These are phyloP conservation scores for Gossypium davidsonii DNA, from an alignment of 441 rosid species.

Conservation along the genomic window DNA sequence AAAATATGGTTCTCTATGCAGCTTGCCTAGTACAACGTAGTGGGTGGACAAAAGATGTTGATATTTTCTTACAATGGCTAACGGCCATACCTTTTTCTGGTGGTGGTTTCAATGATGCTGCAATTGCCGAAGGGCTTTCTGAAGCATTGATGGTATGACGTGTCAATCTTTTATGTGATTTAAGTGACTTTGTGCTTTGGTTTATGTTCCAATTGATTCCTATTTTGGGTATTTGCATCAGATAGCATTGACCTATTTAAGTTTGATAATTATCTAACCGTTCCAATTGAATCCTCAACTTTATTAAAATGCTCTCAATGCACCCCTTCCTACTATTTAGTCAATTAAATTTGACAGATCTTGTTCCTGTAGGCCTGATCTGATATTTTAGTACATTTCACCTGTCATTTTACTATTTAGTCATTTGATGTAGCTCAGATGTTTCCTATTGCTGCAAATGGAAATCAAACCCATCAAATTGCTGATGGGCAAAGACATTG, in stretches of 20 bases:
- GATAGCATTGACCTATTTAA: neutral
- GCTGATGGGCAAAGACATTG: slow-evolving; percentile 80
- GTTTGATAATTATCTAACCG: neutral
- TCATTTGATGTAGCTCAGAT: slow-evolving; percentile 47
- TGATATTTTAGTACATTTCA: neutral
- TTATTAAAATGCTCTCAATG: neutral
- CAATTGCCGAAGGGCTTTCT: slow-evolving; percentile 95
- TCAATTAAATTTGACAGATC: neutral
- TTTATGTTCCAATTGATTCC: neutral
- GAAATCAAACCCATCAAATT: slow-evolving; percentile 59
- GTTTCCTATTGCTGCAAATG: slow-evolving; percentile 52
- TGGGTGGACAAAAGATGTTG: slow-evolving; percentile 92
- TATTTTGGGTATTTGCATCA: neutral
- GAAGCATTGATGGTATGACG: slow-evolving; percentile 83
- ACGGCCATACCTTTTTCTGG: slow-evolving; percentile 68
- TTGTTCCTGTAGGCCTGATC: neutral
- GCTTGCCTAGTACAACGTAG: slow-evolving; percentile 86
- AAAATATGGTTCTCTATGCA: slow-evolving; percentile 21
- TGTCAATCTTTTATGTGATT: neutral
- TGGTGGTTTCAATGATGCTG: slow-evolving; percentile 91
- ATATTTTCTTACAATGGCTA: slow-evolving; percentile 74
- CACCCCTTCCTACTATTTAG: neutral
- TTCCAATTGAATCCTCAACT: neutral
- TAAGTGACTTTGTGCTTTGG: neutral
- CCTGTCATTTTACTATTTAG: slow-evolving; percentile 4